Conservation (phyloP, 2,329 filamentous ascomycete genomes). For the Pseudogymnoascus sp. region DNA sequence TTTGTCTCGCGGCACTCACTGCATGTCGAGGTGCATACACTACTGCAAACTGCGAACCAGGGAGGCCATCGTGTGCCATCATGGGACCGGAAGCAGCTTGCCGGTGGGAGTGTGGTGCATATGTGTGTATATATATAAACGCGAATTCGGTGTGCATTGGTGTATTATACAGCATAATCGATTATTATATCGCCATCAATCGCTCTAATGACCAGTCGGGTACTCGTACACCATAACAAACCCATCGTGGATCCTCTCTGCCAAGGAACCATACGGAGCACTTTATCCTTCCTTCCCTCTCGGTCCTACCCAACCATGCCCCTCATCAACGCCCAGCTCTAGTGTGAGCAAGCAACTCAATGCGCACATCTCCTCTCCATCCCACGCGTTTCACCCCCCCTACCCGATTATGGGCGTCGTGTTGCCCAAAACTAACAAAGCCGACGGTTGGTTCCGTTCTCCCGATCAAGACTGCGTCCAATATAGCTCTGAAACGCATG, state of each 20-base stretch:
- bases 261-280: background rate
- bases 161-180: background rate
- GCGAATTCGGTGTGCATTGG: background rate
- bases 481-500: background rate
- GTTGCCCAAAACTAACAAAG: background rate
- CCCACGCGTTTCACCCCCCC: background rate
- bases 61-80: background rate
- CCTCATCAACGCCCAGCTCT: background rate
- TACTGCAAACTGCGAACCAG: background rate
- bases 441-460: background rate
- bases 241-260: background rate
- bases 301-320: background rate
- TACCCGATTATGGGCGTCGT: background rate
- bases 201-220: background rate
- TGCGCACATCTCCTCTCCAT: background rate
- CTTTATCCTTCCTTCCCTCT: background rate
- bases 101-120: background rate
- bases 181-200: background rate
- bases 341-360: background rate
- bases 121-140: background rate
- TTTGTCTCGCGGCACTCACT: background rate
- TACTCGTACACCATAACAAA: background rate
- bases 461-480: background rate
- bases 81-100: background rate
- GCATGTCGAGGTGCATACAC: background rate